Percentiles rank a stretch among this genome's conserved stretches.
Evolutionary conservation across 352 stramenopile species (phyloP).

Genomic region (Plasmopara viticola): DNA sequence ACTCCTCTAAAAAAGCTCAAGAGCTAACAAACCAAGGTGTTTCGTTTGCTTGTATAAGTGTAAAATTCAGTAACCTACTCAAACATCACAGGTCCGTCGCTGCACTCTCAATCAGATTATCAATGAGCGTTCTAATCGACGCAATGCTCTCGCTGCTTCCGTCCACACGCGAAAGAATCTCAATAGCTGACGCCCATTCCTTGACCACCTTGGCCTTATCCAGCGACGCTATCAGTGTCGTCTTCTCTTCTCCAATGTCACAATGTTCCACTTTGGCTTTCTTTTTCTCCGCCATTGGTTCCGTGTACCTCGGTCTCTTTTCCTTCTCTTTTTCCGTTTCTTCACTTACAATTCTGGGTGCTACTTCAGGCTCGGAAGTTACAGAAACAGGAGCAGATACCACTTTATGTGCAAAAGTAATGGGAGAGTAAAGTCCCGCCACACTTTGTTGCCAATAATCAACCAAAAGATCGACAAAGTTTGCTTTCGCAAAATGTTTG

Average conservation of each 20-base stretch:
- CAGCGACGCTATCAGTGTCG: conserved; percentile 1
- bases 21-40: too few species aligned
- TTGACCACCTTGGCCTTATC: conserved; percentile 27
- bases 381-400: not conserved
- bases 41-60: too few species aligned
- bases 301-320: conserved; percentile 2
- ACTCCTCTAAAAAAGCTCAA: too few species aligned
- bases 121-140: conserved; percentile 19
- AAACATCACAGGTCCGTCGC: conserved; percentile 12
- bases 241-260: conserved; percentile 1
- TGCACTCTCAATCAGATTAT: conserved; percentile 16
- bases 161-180: conserved; percentile 25
- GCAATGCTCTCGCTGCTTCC: conserved; percentile 19
- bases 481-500: conserved; percentile 13
- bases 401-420: not conserved
- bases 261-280: conserved; percentile 9
- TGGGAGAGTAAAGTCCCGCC: not conserved
- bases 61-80: not conserved
- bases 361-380: not conserved
- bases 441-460: conserved; percentile 14
- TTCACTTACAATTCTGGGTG: not conserved
- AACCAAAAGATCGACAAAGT: conserved; percentile 13
- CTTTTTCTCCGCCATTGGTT: conserved; percentile 5
- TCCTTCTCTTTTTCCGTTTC: conserved; percentile 1
- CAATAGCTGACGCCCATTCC: conserved; percentile 24